Evolutionary conservation across 306 rosid species (phyloP).

Genomic region (Acacia confusa): DNA sequence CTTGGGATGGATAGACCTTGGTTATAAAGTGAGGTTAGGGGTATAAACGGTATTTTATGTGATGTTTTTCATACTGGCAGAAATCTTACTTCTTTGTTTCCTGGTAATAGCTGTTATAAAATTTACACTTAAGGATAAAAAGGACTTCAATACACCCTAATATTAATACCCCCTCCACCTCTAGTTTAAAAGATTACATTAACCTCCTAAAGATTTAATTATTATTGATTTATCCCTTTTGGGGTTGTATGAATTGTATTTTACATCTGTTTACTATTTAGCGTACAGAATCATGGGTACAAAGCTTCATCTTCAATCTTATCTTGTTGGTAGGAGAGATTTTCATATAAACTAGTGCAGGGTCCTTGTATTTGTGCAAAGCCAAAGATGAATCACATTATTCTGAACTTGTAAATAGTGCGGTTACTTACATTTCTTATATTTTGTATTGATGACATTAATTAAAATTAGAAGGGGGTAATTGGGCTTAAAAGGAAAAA

Average conservation of each 20-base stretch:
- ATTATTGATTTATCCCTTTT: neutral
- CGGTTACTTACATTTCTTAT: neutral
- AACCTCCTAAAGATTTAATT: neutral
- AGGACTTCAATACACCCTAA: neutral
- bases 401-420: neutral
- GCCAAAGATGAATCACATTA: neutral
- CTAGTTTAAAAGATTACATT: neutral
- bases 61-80: neutral
- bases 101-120: too few relatives aligned
- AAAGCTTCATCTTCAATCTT: neutral
- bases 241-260: neutral
- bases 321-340: neutral
- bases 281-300: too few relatives aligned
- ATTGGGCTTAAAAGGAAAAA: too few relatives aligned
- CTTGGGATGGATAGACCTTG: neutral
- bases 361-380: neutral
- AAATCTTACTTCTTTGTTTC: neutral
- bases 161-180: neutral
- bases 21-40: neutral
- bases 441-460: too few relatives aligned
- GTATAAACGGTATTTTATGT: neutral
- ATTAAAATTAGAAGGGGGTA: too few relatives aligned
- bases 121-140: neutral
- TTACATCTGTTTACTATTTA: too few relatives aligned
- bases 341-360: neutral